A percentile compares a stretch with the other conserved stretches of the same genome.
Conservation (phyloP, 805 yeast genomes). For the Candida xiaguanensis region DNA sequence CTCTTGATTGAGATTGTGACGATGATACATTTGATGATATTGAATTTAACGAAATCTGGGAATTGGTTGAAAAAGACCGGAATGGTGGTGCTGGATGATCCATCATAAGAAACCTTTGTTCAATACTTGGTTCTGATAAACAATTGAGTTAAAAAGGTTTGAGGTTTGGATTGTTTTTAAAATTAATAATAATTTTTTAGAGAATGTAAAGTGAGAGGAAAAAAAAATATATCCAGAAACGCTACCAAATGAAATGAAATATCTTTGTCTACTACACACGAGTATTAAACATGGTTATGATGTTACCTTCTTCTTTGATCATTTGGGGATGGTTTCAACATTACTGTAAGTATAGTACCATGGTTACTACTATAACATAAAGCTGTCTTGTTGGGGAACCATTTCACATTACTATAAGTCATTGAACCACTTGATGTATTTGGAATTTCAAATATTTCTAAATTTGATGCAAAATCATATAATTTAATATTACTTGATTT, state of each 20-base stretch:
- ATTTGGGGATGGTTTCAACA: constrained; percentile 11
- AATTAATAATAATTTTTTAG: too few relatives aligned
- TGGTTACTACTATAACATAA: constrained; percentile 27
- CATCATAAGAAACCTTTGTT: constrained; percentile 7
- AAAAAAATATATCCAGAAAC: background rate
- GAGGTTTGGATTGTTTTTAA: too few relatives aligned
- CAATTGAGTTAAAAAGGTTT: too few relatives aligned
- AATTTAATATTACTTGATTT: constrained; percentile 38
- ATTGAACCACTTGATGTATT: constrained; percentile 26
- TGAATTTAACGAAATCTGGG: constrained; percentile 27
- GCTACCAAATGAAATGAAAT: background rate
- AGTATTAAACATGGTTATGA: too few relatives aligned
- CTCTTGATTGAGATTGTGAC: constrained; percentile 21
- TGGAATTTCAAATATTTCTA: constrained; percentile 28
- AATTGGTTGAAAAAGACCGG: constrained; percentile 31
- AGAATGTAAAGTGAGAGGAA: background rate
- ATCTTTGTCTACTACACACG: background rate
- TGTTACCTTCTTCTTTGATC: background rate
- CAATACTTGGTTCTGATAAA: too few relatives aligned
- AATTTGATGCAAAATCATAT: constrained; percentile 27
- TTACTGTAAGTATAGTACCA: constrained; percentile 25
- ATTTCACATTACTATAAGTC: constrained; percentile 23
- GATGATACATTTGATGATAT: constrained; percentile 14
- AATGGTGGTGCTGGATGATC: constrained; percentile 18
- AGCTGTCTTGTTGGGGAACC: constrained; percentile 34